These are phyloP conservation scores for Leptomonas seymouri DNA, from an alignment of 208 protist species.

Conservation along the genomic window DNA sequence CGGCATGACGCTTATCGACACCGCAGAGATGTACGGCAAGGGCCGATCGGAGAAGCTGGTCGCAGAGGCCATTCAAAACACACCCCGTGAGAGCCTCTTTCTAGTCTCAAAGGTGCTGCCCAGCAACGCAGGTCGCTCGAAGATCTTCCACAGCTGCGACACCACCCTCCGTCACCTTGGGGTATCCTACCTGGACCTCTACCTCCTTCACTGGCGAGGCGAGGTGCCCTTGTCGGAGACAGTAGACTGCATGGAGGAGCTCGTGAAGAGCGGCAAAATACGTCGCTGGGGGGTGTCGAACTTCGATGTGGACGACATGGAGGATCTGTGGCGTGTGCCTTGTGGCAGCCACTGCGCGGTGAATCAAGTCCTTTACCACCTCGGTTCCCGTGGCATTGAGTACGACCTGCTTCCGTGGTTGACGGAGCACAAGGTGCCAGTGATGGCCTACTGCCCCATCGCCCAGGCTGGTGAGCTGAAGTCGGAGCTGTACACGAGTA, in stretches of 20 bases:
- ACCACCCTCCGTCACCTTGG: conserved; percentile 65
- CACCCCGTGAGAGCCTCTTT: conserved; percentile 82
- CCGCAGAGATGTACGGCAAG: conserved; percentile 61
- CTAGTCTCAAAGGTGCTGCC: conserved; percentile 94
- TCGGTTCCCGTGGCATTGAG: conserved; percentile 80
- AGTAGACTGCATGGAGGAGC: conserved; percentile 78
- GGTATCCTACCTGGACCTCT: conserved; percentile 87
- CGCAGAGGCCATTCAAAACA: conserved; percentile 38
- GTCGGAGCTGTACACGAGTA: conserved; percentile 49
- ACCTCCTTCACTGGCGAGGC: conserved; percentile 91
- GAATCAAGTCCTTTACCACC: conserved; percentile 86
- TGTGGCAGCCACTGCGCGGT: conserved; percentile 54
- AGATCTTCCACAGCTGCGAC: conserved; percentile 74
- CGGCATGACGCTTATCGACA: conserved; percentile 56
- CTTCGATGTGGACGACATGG: conserved; percentile 71
- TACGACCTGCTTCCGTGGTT: conserved; percentile 66
- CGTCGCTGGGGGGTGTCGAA: conserved; percentile 88
- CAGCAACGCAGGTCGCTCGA: conserved; percentile 68
- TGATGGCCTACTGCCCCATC: conserved; percentile 85
- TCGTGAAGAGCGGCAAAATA: conserved; percentile 75
- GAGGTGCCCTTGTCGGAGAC: conserved; percentile 56
- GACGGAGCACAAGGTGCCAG: conserved; percentile 47
- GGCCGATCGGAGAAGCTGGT: conserved; percentile 47
- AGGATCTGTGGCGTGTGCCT: conserved; percentile 58
- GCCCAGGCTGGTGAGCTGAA: conserved; percentile 63